Conservation (phyloP, 257 asterid species). For the Cinchona pubescens region DNA sequence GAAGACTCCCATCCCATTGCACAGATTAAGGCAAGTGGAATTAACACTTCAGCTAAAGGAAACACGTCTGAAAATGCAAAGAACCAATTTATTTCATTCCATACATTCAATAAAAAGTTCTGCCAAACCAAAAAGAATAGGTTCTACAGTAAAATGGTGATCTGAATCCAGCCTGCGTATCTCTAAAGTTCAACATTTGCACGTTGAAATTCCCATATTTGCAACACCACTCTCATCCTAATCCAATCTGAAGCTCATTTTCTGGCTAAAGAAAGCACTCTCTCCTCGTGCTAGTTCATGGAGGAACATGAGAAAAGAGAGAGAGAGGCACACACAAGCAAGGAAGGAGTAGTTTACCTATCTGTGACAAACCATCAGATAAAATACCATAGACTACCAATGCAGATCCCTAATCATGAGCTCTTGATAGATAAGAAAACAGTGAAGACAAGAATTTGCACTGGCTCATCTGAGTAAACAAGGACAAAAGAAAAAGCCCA, state of each 20-base stretch:
- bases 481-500: slow-evolving; percentile 24
- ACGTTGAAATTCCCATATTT: background rate
- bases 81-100: background rate
- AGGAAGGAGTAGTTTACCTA: slow-evolving; percentile 28
- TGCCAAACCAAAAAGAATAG: background rate
- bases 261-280: background rate
- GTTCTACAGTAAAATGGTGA: background rate
- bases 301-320: background rate
- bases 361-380: slow-evolving; percentile 32
- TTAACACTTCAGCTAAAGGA: no score
- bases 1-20: background rate
- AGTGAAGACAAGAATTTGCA: slow-evolving; percentile 21
- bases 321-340: slow-evolving; percentile 6
- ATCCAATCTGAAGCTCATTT: background rate
- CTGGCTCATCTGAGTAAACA: slow-evolving; percentile 28
- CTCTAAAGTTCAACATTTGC: background rate
- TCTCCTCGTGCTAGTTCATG: background rate
- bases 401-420: slow-evolving; percentile 22
- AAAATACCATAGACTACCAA: slow-evolving; percentile 27
- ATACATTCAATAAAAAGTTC: background rate
- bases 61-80: background rate
- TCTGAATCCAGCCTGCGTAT: background rate
- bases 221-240: background rate
- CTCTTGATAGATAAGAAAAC: slow-evolving; percentile 24
- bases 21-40: background rate